phyloP scores from a whole-genome alignment of 345 rosid species.

The Camelina neglecta region DNA sequence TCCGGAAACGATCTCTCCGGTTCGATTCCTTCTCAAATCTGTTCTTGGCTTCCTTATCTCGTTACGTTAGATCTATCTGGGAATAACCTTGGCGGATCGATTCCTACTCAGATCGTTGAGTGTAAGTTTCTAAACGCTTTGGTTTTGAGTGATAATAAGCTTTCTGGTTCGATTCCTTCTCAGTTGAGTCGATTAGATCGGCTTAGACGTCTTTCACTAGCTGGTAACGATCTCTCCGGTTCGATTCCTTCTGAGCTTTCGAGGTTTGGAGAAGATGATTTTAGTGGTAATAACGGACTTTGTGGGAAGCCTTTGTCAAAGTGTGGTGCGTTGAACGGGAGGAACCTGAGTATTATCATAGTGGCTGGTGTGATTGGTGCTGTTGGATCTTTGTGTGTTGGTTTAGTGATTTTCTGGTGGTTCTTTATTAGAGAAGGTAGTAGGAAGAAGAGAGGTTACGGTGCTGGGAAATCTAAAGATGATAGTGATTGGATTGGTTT shows the following conservation, averaged over 20 bases:
- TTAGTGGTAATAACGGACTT: constrained; percentile 50
- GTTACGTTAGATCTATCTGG: constrained; percentile 63
- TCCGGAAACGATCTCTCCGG: constrained; percentile 60
- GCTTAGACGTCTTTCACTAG: constrained; percentile 52
- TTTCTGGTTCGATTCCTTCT: constrained; percentile 63
- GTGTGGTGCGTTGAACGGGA: constrained; percentile 62
- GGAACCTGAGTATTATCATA: constrained; percentile 50
- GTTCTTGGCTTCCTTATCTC: constrained; percentile 63
- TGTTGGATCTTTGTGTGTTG: constrained; percentile 51
- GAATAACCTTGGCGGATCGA: constrained; percentile 55
- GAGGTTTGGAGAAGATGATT: constrained; percentile 43
- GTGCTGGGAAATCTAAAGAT: constrained; percentile 50
- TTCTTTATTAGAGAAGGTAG: constrained; percentile 51
- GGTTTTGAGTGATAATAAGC: constrained; percentile 47
- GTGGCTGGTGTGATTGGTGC: constrained; percentile 64
- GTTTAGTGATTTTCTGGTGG: constrained; percentile 64
- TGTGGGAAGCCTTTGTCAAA: constrained; percentile 60
- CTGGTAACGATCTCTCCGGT: constrained; percentile 57
- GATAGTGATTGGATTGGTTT: constrained; percentile 60
- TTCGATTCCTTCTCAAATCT: constrained; percentile 60
- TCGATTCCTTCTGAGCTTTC: constrained; percentile 56
- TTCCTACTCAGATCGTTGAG: constrained; percentile 55
- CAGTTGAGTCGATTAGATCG: constrained; percentile 56
- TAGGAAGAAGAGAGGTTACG: constrained; percentile 53
- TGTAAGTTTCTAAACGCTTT: constrained; percentile 62